These are phyloP conservation scores for Chlorencoelia australis DNA, from an alignment of 2,329 filamentous ascomycete species.

Conservation along the genomic window DNA sequence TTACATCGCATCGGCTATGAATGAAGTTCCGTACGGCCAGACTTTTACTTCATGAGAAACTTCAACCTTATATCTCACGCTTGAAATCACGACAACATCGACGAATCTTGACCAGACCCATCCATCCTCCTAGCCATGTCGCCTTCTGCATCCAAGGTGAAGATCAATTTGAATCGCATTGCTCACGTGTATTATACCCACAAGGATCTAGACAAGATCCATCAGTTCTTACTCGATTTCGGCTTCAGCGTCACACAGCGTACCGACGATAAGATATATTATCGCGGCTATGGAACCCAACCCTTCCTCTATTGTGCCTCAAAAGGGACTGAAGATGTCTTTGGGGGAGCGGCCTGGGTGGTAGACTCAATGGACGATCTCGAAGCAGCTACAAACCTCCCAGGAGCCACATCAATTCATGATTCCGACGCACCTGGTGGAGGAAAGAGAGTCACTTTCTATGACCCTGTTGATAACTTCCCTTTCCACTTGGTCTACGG, in stretches of 20 bases:
- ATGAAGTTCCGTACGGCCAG: too few species aligned
- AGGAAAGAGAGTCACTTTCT: slow-evolving; percentile 41
- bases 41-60: too few species aligned
- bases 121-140: too few species aligned
- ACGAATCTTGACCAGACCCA: too few species aligned
- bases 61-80: too few species aligned
- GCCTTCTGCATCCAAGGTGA: too few species aligned
- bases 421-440: slow-evolving; percentile 44
- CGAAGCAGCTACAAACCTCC: slow-evolving; percentile 19
- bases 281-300: slow-evolving; percentile 50
- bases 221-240: too few species aligned
- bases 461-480: slow-evolving; percentile 42
- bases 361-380: slow-evolving; percentile 48
- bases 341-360: slow-evolving; percentile 47
- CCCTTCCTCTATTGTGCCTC: slow-evolving; percentile 48
- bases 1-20: too few species aligned
- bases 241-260: slow-evolving; percentile 12
- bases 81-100: too few species aligned
- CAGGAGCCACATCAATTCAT: slow-evolving; percentile 28
- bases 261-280: slow-evolving; percentile 39
- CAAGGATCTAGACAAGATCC: too few species aligned
- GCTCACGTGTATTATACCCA: too few species aligned
- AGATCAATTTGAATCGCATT: too few species aligned
- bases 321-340: slow-evolving; percentile 37
- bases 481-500: slow-evolving; percentile 48